Percentiles rank a stretch among this genome's conserved stretches.
phyloP scores from a whole-genome alignment of 2,329 filamentous ascomycete genomes.

The Torrubiella hemipterigena region DNA sequence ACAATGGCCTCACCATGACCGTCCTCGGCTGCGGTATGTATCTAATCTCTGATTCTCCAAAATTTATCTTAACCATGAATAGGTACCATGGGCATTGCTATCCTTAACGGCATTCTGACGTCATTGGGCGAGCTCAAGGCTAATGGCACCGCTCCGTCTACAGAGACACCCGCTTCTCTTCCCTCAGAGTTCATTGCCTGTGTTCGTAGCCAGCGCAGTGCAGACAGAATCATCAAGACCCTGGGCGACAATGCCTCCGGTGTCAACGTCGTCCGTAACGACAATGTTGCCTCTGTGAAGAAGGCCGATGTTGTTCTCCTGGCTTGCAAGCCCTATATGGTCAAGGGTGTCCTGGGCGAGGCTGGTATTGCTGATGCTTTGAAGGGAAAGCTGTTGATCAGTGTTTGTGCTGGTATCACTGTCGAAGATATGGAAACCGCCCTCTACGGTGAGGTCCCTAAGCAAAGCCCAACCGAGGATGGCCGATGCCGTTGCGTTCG shows the following conservation, averaged over 20 bases:
- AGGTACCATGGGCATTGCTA: conserved; percentile 80
- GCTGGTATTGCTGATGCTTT: conserved; percentile 62
- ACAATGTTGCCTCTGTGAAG: conserved; percentile 56
- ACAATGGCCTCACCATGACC: conserved; percentile 51
- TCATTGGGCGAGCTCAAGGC: conserved; percentile 46
- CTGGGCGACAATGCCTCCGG: conserved; percentile 50
- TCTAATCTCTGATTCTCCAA: background rate
- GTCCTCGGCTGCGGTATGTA: conserved; percentile 69
- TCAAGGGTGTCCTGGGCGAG: conserved; percentile 53
- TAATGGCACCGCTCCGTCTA: conserved; percentile 31
- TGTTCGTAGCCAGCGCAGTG: conserved; percentile 58
- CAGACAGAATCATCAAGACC: conserved; percentile 53
- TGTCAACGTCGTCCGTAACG: conserved; percentile 56
- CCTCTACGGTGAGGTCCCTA: conserved; percentile 43
- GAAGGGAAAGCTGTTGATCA: conserved; percentile 68
- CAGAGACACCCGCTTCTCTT: conserved; percentile 42
- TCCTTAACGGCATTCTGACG: conserved; percentile 67
- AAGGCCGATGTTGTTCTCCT: conserved; percentile 65
- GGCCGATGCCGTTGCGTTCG: conserved; percentile 55
- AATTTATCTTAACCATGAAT: conserved; percentile 8
- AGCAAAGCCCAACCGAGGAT: conserved; percentile 30
- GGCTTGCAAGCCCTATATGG: conserved; percentile 70
- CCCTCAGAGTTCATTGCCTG: conserved; percentile 73
- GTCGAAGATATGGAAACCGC: conserved; percentile 54
- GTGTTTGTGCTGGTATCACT: conserved; percentile 68